These are phyloP conservation scores for Rhododendron mucronatum DNA, from an alignment of 148 eudicot species.

Conservation along the genomic window DNA sequence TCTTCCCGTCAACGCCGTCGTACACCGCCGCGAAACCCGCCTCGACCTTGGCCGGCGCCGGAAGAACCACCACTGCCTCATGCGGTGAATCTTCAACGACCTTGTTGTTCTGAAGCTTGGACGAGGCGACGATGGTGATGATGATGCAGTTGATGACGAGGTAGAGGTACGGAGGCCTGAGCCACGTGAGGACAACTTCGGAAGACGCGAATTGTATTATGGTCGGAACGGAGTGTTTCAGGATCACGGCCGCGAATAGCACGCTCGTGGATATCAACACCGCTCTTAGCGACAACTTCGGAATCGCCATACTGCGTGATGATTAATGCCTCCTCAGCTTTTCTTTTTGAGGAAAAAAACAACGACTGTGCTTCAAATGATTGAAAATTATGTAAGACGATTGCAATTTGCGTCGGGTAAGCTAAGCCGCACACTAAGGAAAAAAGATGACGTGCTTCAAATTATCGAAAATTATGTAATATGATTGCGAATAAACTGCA, in stretches of 20 bases:
- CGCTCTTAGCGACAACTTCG: conserved; percentile 30
- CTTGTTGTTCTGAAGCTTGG: conserved; percentile 43
- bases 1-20: conserved; percentile 3
- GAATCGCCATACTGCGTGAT: conserved; percentile 6
- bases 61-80: conserved; percentile 4
- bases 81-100: conserved; percentile 2
- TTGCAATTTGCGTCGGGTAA: no score
- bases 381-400: background rate
- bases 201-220: conserved; percentile 25
- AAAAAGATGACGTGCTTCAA: no score
- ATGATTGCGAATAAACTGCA: no score
- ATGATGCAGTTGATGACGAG: conserved; percentile 74
- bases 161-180: conserved; percentile 64
- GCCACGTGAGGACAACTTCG: conserved; percentile 42
- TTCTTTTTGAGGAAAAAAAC: no score
- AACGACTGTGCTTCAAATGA: background rate
- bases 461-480: no score
- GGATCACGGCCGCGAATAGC: conserved; percentile 35
- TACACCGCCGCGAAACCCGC: conserved; percentile 11
- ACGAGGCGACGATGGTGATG: conserved; percentile 68
- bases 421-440: no score
- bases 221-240: conserved; percentile 40
- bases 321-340: no score
- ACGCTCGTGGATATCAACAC: conserved; percentile 38
- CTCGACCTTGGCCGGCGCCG: conserved; percentile 4